Percentiles rank a stretch among this genome's conserved stretches.
Conservation (phyloP, 1,139 yeast species). For the Ogataea hybrid region DNA sequence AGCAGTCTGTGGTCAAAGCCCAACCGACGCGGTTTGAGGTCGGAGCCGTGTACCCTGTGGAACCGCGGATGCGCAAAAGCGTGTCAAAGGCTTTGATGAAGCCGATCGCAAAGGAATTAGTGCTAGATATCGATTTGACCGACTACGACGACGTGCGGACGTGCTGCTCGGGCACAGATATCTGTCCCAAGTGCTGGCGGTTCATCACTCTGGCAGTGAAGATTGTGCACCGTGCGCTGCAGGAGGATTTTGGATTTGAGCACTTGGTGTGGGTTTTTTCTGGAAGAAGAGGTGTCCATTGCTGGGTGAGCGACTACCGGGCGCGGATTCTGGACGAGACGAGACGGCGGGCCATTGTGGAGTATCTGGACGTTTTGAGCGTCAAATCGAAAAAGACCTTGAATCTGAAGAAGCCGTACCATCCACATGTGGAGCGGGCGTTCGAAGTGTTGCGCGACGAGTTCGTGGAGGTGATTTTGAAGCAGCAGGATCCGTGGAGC, state of each 20-base stretch:
- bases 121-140: conserved; percentile 95
- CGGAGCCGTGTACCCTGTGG: conserved; percentile 87
- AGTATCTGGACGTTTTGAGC: conserved; percentile 76
- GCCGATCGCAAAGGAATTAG: conserved; percentile 83
- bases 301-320: conserved; percentile 90
- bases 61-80: conserved; percentile 80
- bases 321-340: conserved; percentile 75
- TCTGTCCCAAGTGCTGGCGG: conserved; percentile 91
- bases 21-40: conserved; percentile 93
- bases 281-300: conserved; percentile 99
- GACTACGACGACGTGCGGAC: conserved; percentile 95
- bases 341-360: conserved; percentile 74
- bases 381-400: conserved; percentile 47
- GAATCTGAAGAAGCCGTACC: conserved; percentile 73
- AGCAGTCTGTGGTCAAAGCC: conserved; percentile 63
- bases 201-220: conserved; percentile 86
- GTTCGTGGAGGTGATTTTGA: conserved; percentile 64
- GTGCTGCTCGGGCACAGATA: conserved; percentile 83
- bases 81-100: conserved; percentile 78
- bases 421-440: conserved; percentile 82
- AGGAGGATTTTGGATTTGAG: conserved; percentile 87
- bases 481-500: conserved; percentile 87
- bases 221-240: conserved; percentile 66
- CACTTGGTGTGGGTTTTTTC: conserved; percentile 94
- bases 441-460: conserved; percentile 61